A percentile compares a stretch with the other conserved stretches of the same genome.
These are phyloP conservation scores for Fabrea salina DNA, from an alignment of 169 alveolate genomes.

Conservation along the genomic window DNA sequence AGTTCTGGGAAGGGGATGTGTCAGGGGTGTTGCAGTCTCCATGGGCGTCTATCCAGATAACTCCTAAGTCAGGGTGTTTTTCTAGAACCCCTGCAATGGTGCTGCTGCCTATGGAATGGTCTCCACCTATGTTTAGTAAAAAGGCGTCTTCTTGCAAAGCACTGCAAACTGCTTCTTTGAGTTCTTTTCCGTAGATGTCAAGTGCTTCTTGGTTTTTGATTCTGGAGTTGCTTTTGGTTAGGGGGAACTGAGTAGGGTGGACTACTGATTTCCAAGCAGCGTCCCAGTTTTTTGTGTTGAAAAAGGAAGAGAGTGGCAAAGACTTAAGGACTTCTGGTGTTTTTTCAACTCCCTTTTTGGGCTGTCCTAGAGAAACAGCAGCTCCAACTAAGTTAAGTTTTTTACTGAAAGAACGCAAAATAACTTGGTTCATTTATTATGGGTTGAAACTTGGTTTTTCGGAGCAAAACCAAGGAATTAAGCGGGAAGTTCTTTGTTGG, in stretches of 20 bases:
- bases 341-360: neutral
- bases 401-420: neutral
- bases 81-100: constrained; percentile 35
- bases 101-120: constrained; percentile 45
- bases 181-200: neutral
- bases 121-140: constrained; percentile 51
- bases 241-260: neutral
- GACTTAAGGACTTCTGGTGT: neutral
- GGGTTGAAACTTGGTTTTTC: too few relatives aligned
- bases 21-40: constrained; percentile 49
- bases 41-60: constrained; percentile 59
- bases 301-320: neutral
- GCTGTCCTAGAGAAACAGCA: neutral
- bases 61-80: constrained; percentile 24
- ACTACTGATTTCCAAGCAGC: neutral
- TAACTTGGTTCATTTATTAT: too few relatives aligned
- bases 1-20: constrained; percentile 48
- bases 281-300: neutral
- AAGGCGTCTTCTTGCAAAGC: neutral
- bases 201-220: neutral
- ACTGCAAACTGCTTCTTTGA: neutral
- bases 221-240: neutral
- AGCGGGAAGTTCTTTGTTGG: neutral
- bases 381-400: neutral
- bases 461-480: constrained; percentile 29